A percentile compares a stretch with the other conserved stretches of the same genome.
Conservation (phyloP, 1,139 yeast species). For the Kazachstania sp. region DNA sequence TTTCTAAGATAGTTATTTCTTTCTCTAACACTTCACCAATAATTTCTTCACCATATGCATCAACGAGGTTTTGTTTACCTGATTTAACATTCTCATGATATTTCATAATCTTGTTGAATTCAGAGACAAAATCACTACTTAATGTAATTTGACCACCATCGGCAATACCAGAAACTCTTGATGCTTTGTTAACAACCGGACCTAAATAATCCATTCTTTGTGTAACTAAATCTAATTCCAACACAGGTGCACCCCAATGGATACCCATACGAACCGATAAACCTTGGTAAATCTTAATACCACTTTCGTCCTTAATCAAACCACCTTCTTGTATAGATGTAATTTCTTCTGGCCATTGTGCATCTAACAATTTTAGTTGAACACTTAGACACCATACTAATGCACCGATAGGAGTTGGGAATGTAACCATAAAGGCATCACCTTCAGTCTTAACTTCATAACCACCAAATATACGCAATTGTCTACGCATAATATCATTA, state of each 20-base stretch:
- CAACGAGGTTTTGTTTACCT: constrained; percentile 34
- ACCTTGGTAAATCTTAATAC: constrained; percentile 67
- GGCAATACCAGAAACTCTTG: constrained; percentile 88
- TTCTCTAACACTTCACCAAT: constrained; percentile 59
- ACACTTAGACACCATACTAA: constrained; percentile 91
- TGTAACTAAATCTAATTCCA: constrained; percentile 90
- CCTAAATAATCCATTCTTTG: constrained; percentile 98
- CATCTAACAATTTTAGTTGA: constrained; percentile 71
- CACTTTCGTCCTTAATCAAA: constrained; percentile 62
- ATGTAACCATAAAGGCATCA: constrained; percentile 98
- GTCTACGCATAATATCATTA: constrained; percentile 89
- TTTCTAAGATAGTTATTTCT: constrained; percentile 59
- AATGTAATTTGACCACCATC: constrained; percentile 97
- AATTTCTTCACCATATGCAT: constrained; percentile 57
- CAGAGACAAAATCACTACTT: constrained; percentile 71
- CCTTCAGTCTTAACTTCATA: constrained; percentile 99
- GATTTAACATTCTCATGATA: constrained; percentile 43
- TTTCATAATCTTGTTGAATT: constrained; percentile 50
- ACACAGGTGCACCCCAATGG: constrained; percentile 97
- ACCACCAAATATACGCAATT: constrained; percentile 86
- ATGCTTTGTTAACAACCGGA: constrained; percentile 94
- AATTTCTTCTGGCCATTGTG: constrained; percentile 96
- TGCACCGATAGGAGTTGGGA: constrained; percentile 87
- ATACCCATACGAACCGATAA: constrained; percentile 94
- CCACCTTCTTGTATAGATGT: constrained; percentile 79